Evolutionary conservation across 2,329 filamentous ascomycete species (phyloP).

Genomic region (Apiospora rasikravindrae): DNA sequence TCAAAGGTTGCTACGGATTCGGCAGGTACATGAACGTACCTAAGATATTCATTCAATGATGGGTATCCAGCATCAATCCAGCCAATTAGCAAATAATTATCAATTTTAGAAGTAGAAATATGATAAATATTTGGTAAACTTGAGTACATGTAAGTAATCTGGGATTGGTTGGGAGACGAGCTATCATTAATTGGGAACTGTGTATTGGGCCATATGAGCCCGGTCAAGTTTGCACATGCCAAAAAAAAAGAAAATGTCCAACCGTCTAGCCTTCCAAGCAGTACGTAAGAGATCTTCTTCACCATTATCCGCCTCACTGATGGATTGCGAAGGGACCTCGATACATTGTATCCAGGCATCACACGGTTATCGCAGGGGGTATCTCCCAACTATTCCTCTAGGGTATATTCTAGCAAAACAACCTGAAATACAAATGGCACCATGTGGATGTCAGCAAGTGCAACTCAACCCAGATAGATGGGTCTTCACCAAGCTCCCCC

Average conservation of each 20-base stretch:
- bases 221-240: background rate
- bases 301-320: background rate
- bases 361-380: constrained; percentile 1
- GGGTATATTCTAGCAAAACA: constrained; percentile 11
- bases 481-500: background rate
- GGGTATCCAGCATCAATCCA: no score
- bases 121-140: background rate
- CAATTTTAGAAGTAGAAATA: background rate
- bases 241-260: background rate
- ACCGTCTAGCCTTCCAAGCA: background rate
- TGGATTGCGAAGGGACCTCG: background rate
- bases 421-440: background rate
- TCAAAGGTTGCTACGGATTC: background rate
- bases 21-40: background rate
- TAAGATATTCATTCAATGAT: no score
- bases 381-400: constrained; percentile 10
- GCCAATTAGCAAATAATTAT: background rate
- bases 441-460: background rate
- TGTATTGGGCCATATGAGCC: background rate
- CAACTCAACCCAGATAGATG: background rate
- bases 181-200: background rate
- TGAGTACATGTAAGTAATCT: background rate
- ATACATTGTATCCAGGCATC: background rate
- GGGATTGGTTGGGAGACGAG: background rate
- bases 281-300: background rate